These are phyloP conservation scores for Alloteropsis angusta DNA, from an alignment of 202 grass and related monocot genomes.

Conservation along the genomic window DNA sequence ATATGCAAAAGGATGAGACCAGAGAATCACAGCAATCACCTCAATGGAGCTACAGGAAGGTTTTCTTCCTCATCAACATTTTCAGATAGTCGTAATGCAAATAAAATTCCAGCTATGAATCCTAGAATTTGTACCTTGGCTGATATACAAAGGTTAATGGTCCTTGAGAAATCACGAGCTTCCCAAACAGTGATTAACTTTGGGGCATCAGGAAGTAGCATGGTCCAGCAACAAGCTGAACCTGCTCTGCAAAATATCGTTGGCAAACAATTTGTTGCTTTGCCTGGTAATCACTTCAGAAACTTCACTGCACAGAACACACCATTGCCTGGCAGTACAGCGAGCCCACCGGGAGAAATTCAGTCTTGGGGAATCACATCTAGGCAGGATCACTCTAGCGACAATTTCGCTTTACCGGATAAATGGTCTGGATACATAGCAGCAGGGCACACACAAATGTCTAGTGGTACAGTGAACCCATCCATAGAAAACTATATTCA, in stretches of 20 bases:
- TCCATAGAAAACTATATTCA: slow-evolving; percentile 8
- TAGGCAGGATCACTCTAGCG: slow-evolving; percentile 8
- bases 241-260: not conserved
- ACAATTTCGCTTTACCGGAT: slow-evolving; percentile 6
- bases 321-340: slow-evolving; percentile 23
- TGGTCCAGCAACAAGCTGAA: slow-evolving; percentile 2
- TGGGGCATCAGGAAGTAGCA: not conserved
- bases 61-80: slow-evolving; percentile 23
- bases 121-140: slow-evolving; percentile 21
- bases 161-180: slow-evolving; percentile 29
- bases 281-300: slow-evolving; percentile 16
- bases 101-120: slow-evolving; percentile 21
- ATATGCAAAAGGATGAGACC: slow-evolving; percentile 43
- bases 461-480: not conserved
- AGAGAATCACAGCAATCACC: slow-evolving; percentile 17
- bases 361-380: slow-evolving; percentile 21
- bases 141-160: slow-evolving; percentile 36
- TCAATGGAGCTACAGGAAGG: not conserved
- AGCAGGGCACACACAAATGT: slow-evolving; percentile 12
- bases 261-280: not conserved
- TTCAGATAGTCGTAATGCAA: slow-evolving; percentile 17
- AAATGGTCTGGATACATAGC: slow-evolving; percentile 9
- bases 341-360: slow-evolving; percentile 4
- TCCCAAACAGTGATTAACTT: slow-evolving; percentile 2
- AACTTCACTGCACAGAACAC: slow-evolving; percentile 4